These are phyloP conservation scores for Stephanodiscus triporus DNA, from an alignment of 108 stramenopile genomes.

Conservation along the genomic window DNA sequence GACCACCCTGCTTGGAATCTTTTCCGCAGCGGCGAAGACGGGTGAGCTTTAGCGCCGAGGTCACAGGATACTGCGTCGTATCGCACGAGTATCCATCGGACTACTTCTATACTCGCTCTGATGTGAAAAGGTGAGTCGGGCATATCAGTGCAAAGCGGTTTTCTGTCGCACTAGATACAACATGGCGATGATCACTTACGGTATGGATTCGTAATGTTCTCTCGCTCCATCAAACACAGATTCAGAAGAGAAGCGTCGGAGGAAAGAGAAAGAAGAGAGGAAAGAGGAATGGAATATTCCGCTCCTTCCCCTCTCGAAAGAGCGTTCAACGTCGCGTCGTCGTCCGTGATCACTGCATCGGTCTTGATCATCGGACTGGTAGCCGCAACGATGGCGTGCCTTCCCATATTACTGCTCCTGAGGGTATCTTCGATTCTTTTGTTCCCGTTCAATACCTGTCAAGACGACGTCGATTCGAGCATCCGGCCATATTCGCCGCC, in stretches of 20 bases:
- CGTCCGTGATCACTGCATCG: background rate
- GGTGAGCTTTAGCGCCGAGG: background rate
- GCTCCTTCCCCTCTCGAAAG: background rate
- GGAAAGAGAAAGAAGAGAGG: background rate
- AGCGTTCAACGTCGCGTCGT: slow-evolving; percentile 1
- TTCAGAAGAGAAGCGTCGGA: slow-evolving; percentile 11
- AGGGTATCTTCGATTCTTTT: background rate
- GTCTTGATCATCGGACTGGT: background rate
- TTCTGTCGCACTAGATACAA: background rate
- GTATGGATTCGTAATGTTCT: no score
- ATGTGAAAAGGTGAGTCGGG: background rate
- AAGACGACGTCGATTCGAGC: slow-evolving; percentile 14
- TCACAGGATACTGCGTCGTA: background rate
- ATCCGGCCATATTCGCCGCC: slow-evolving; percentile 6
- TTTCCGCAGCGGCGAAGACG: background rate
- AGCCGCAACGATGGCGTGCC: background rate
- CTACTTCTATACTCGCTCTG: slow-evolving; percentile 5
- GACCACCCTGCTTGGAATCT: background rate
- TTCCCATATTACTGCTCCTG: slow-evolving; percentile 6
- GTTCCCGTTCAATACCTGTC: background rate
- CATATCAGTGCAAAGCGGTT: background rate
- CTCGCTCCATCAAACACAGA: background rate
- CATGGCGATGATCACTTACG: background rate
- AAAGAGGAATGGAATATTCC: background rate
- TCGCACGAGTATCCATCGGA: background rate